Conservation (phyloP, 148 eudicot species). For the Vaccinium macrocarpon region DNA sequence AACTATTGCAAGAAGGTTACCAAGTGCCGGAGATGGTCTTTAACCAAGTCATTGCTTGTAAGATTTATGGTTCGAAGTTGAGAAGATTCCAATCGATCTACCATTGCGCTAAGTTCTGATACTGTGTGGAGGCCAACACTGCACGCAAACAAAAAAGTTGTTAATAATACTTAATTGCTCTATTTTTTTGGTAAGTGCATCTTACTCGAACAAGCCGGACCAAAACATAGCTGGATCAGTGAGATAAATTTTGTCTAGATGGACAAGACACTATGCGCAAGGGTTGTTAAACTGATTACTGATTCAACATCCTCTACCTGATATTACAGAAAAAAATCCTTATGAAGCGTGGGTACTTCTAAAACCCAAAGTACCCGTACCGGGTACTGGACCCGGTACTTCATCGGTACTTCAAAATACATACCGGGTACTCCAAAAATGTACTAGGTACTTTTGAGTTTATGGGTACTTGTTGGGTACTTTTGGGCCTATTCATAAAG, state of each 20-base stretch:
- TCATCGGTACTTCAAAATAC: no score
- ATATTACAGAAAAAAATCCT: slow-evolving; percentile 20
- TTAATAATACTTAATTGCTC: not conserved
- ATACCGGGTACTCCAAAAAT: no score
- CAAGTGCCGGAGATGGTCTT: slow-evolving; percentile 95
- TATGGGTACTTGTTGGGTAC: no score
- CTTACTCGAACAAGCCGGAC: not conserved
- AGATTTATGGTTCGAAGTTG: slow-evolving; percentile 65
- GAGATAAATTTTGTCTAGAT: not conserved
- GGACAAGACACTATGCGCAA: not conserved
- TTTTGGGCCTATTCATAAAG: no score
- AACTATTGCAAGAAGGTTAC: slow-evolving; percentile 33
- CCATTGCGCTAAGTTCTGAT: slow-evolving; percentile 72
- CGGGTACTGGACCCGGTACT: no score
- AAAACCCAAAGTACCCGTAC: no score
- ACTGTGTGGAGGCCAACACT: slow-evolving; percentile 91
- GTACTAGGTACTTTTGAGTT: no score
- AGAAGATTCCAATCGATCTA: slow-evolving; percentile 71
- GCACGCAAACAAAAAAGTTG: slow-evolving; percentile 22
- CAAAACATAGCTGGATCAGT: not conserved
- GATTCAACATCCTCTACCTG: not conserved
- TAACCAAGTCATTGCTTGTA: slow-evolving; percentile 85
- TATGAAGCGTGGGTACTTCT: not conserved
- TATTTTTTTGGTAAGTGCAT: not conserved
- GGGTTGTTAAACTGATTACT: not conserved